Evolutionary conservation across 805 yeast genomes (phyloP), one percentile per base, ranked within the genome.

Genomic region (Barnettozyma populi): DNA sequence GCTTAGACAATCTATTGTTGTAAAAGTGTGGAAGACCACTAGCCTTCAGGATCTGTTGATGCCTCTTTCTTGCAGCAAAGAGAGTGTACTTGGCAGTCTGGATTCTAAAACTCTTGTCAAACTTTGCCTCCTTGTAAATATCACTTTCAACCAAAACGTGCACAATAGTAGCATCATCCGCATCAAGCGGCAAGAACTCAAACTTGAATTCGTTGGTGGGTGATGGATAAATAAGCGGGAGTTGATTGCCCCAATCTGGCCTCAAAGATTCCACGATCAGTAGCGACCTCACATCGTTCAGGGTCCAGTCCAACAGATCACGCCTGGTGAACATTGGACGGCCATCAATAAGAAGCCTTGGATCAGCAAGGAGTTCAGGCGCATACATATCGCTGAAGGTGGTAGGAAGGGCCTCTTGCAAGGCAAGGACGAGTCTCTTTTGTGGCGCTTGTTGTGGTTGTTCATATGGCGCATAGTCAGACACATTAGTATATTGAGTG

Each of bases 211-310:
- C 66, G 41, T 56, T 54, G 20, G 63, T 62, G 1, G 57, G 44
- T 2, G 44, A 39, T 19, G 50, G 46, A 36, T 55, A 52, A 6
- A 79, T 66, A 20, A 61, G 56, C 0, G 87, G 88, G 6, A 82
- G 48, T 47, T 66, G 68, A 7, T 69, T 68, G 14, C 70, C 66
- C 88, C 89, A 84, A 56, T 76, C 81, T 5, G 79, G 79, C 44
- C 65, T 67, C 35, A 76, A 54, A 23, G 46, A 44, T 23, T 53
- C 60, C 20, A 81, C 70, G 24, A 85, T 80, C 34, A 85, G 65
- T 25, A 84, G 62, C 2, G 89, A 80, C 39, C 92, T 67, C 18
- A 82, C 67, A 60, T 84, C 90, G 62, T 85, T 85, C 44, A 82
- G 59, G 42, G 76, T 81, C 92, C 92, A 85, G 61, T 83, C 85